Base-by-base conservation (phyloP, 2,329 filamentous ascomycete genomes). In the Pezicula carpinea region DNA sequence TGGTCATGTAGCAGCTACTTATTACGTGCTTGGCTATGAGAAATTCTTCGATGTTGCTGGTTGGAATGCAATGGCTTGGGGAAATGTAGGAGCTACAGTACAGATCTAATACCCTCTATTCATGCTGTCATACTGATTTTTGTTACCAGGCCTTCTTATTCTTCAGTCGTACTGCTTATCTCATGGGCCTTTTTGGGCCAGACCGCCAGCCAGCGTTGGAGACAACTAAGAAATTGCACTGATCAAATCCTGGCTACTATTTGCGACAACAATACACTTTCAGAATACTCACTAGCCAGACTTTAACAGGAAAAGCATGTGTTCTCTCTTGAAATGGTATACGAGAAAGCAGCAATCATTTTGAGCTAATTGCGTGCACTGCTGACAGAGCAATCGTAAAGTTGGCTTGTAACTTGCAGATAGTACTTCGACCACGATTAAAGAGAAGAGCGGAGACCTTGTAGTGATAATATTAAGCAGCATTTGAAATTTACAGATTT, bases 51-150 rank as follows among this genome's bases (percentile, higher is more conserved):
- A 80, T 54, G 65, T 84, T 10, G 65, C 59, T 4, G 67, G 64
- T 18, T 89, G 85, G 85, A 89, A 87, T 62, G 69, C 75, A 29
- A 76, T 85, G 70, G 77, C 82, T n/a, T 87, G 81, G 79, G 86
- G 85, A 3, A 89, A 89, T 58, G 72, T 90, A 52, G 82, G 76
- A 6, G 73, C 75, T 42, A 88, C 85, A 21, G 76, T 82, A 57
- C 67, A 75, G 64, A 8, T 32, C 41, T 15, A 21, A 5, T 15
- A 17, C 35, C 18, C 17, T 42, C 6, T 5, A 22, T 23, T 42
- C 39, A 22, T 35, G 7, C 26, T 29, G 26, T 17, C 13, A 10
- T 19, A 38, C 35, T 38, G 15, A 38, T 17, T 15, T 21, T 15
- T 38, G 11, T 14, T 6, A 8, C 32, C 5, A 79, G 76, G 50